These are phyloP conservation scores for Yamadazyma akitaensis DNA, from an alignment of 805 yeast genomes.

Conservation along the genomic window DNA sequence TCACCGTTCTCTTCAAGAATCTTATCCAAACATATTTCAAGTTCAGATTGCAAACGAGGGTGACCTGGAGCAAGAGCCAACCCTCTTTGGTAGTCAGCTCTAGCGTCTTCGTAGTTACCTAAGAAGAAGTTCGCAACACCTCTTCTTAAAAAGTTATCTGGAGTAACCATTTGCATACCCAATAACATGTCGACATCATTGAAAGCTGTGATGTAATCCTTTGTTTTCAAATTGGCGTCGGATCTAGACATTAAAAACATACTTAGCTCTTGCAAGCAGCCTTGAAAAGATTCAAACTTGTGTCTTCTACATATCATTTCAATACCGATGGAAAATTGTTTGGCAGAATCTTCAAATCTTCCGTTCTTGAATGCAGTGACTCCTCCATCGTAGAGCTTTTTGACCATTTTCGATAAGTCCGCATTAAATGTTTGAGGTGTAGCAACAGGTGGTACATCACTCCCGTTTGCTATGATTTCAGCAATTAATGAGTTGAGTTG, in stretches of 20 bases:
- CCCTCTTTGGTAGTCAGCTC: constrained; percentile 70
- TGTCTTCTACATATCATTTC: constrained; percentile 67
- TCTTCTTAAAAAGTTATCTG: constrained; percentile 71
- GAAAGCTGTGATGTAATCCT: constrained; percentile 55
- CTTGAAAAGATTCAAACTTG: constrained; percentile 71
- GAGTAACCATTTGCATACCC: constrained; percentile 53
- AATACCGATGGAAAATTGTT: constrained; percentile 61
- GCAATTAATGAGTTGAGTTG: constrained; percentile 36
- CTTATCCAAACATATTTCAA: constrained; percentile 43
- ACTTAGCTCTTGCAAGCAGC: constrained; percentile 65
- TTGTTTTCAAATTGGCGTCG: constrained; percentile 59
- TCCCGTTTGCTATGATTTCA: constrained; percentile 41
- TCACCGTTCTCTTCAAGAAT: constrained; percentile 63
- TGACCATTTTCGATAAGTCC: constrained; percentile 55
- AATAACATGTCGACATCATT: constrained; percentile 68
- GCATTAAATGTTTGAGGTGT: constrained; percentile 54
- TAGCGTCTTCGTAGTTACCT: constrained; percentile 60
- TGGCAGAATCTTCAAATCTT: constrained; percentile 57
- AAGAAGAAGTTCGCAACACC: constrained; percentile 62
- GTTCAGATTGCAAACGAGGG: constrained; percentile 46
- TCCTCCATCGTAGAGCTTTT: constrained; percentile 64
- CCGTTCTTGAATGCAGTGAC: constrained; percentile 52
- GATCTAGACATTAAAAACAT: constrained; percentile 67
- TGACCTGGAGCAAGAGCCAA: constrained; percentile 59
- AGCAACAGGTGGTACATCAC: constrained; percentile 53